phyloP scores from a whole-genome alignment of 1,284 basidiomycete species.

The Sphagnurus paluster region DNA sequence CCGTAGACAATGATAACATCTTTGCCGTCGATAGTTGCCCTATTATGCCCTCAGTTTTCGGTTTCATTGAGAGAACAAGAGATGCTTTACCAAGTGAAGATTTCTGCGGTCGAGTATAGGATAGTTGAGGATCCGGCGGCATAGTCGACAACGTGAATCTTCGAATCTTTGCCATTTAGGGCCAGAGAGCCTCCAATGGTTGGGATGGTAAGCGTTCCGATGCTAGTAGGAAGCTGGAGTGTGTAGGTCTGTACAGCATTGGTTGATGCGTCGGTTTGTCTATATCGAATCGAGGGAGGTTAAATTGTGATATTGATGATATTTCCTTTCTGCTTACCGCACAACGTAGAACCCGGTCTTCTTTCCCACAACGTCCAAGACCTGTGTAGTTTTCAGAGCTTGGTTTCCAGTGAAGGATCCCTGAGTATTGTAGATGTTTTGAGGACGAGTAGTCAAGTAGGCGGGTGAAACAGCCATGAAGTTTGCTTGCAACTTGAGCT shows the following conservation, averaged over 20 bases:
- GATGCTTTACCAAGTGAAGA: conserved; percentile 43
- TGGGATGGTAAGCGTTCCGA: conserved; percentile 42
- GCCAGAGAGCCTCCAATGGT: conserved; percentile 39
- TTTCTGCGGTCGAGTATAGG: conserved; percentile 50
- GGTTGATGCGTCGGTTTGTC: conserved; percentile 40
- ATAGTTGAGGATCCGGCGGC: conserved; percentile 42
- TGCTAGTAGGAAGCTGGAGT: conserved; percentile 42
- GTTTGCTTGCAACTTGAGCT: conserved; percentile 48
- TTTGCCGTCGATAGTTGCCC: conserved; percentile 46
- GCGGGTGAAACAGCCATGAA: conserved; percentile 48
- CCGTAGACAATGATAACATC: conserved; percentile 52
- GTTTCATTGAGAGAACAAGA: not conserved
- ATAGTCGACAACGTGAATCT: conserved; percentile 51
- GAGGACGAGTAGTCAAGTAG: conserved; percentile 44
- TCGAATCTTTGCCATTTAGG: conserved; percentile 49
- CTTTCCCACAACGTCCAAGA: conserved; percentile 45
- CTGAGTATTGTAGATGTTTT: conserved; percentile 37
- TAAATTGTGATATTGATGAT: not conserved
- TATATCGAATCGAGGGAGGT: conserved; percentile 13
- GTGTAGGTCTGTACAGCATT: conserved; percentile 36
- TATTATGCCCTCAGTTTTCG: conserved; percentile 17
- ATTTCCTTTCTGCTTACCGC: conserved; percentile 27
- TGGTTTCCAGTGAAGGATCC: conserved; percentile 45
- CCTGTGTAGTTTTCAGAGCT: conserved; percentile 46
- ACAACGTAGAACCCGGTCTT: conserved; percentile 48